Percentiles rank a stretch among this genome's conserved stretches.
Evolutionary conservation across 345 rosid species (phyloP).

Genomic region (Erodium maritimum): DNA sequence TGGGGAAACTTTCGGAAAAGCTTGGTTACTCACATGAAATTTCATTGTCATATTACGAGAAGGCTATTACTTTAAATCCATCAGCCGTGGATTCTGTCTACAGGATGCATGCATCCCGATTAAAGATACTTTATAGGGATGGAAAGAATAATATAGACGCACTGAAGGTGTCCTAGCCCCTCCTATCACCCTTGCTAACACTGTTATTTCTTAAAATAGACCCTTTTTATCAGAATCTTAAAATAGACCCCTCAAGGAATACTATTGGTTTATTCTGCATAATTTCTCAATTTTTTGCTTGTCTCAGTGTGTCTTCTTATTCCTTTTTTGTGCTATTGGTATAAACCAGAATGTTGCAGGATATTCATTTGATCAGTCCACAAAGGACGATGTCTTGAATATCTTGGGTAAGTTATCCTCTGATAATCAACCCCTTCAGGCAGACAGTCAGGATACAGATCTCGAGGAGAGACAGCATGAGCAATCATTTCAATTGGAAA

Average conservation of each 20-base stretch:
- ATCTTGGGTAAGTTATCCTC: conserved; percentile 32
- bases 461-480: conserved; percentile 28
- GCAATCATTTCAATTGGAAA: conserved; percentile 43
- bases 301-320: neutral
- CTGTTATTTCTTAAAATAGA: neutral
- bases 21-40: conserved; percentile 58
- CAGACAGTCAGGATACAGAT: conserved; percentile 28
- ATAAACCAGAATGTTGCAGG: conserved; percentile 46
- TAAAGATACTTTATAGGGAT: conserved; percentile 57
- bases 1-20: conserved; percentile 92
- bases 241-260: neutral
- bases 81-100: conserved; percentile 88
- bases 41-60: conserved; percentile 58
- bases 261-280: no score
- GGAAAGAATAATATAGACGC: conserved; percentile 60
- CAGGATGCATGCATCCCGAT: conserved; percentile 94
- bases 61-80: conserved; percentile 69
- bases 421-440: conserved; percentile 29
- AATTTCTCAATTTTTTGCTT: no score
- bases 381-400: conserved; percentile 42
- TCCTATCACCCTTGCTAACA: neutral
- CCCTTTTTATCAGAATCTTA: no score
- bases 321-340: conserved; percentile 12
- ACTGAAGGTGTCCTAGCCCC: conserved; percentile 50
- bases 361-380: conserved; percentile 49